A percentile compares a stretch with the other conserved stretches of the same genome.
phyloP scores from a whole-genome alignment of 2,329 filamentous ascomycete species.

The Alternaria viburni region DNA sequence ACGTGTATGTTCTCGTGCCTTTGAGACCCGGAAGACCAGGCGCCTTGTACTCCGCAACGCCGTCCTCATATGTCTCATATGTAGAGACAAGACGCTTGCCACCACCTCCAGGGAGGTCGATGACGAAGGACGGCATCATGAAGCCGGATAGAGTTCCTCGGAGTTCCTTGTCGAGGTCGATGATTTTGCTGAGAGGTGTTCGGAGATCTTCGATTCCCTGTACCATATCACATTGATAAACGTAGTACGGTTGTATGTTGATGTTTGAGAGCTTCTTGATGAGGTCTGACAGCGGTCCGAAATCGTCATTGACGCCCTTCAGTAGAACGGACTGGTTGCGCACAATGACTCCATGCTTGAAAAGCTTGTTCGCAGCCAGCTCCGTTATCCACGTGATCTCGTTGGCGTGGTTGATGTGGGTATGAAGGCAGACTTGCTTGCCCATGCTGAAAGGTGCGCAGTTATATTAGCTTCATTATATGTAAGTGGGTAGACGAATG shows the following conservation, averaged over 20 bases:
- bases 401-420: conserved; percentile 68
- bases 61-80: conserved; percentile 62
- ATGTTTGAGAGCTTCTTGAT: conserved; percentile 63
- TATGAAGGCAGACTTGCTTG: conserved; percentile 68
- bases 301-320: conserved; percentile 64
- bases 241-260: conserved; percentile 68
- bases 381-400: conserved; percentile 68
- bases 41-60: conserved; percentile 62
- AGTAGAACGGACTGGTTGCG: conserved; percentile 68
- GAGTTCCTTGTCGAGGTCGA: conserved; percentile 64
- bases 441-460: conserved; percentile 45
- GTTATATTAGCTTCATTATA: background rate
- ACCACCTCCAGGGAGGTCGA: conserved; percentile 68
- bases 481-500: no score
- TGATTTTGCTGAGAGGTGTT: conserved; percentile 65
- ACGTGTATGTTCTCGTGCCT: conserved; percentile 56
- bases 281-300: conserved; percentile 60
- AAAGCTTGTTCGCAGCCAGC: conserved; percentile 59
- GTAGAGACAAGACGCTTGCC: conserved; percentile 66
- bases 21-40: conserved; percentile 58
- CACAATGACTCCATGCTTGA: conserved; percentile 60
- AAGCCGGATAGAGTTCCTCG: conserved; percentile 68
- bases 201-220: conserved; percentile 66
- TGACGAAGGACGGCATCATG: conserved; percentile 67
- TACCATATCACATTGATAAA: conserved; percentile 71